Conservation (phyloP, 225 moss, liverwort and hornwort genomes). For the Neckera pumila region DNA sequence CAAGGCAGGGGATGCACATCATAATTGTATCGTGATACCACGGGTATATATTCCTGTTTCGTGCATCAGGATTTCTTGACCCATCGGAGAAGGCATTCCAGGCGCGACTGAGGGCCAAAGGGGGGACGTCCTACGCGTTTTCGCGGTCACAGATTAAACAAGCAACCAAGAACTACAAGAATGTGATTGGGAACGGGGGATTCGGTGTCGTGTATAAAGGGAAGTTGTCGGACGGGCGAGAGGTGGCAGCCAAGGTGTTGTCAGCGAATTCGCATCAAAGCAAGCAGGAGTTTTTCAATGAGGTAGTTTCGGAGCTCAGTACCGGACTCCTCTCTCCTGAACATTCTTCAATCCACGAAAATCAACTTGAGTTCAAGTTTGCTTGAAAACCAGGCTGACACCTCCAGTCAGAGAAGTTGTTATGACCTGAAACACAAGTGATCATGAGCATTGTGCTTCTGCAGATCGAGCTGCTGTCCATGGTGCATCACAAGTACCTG, state of each 20-base stretch:
- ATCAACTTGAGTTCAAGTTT: neutral
- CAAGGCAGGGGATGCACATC: neutral
- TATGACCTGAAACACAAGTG: no score
- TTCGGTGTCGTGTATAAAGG: neutral
- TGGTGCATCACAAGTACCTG: neutral
- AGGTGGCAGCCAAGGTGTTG: neutral
- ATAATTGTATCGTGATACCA: neutral
- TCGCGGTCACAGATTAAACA: neutral
- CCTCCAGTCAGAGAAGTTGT: neutral
- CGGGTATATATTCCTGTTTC: neutral
- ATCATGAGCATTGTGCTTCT: neutral
- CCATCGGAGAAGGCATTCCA: neutral
- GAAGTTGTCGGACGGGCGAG: neutral
- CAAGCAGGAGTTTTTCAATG: neutral
- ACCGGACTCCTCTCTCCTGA: no score
- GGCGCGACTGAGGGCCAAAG: neutral
- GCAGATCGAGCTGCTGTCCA: neutral
- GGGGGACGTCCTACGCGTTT: neutral
- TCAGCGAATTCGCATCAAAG: neutral
- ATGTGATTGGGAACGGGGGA: neutral
- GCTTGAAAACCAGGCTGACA: neutral
- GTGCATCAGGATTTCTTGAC: neutral
- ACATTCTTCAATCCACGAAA: neutral
- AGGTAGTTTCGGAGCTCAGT: neutral
- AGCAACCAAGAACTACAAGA: neutral